These are phyloP conservation scores for Yamadazyma triangularis DNA, from an alignment of 1,139 yeast genomes.

Conservation along the genomic window DNA sequence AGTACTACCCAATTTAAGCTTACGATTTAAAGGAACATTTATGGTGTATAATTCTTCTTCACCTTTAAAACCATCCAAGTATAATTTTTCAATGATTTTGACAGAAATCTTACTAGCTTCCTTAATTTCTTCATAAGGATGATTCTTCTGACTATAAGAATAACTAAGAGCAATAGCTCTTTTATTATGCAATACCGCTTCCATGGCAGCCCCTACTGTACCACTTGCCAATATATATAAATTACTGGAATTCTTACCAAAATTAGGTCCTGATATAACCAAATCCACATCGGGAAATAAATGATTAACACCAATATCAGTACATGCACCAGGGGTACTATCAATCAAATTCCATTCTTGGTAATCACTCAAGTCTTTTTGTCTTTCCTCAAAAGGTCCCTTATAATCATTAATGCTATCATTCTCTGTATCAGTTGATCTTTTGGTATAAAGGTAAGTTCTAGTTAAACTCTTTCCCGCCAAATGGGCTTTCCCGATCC, in stretches of 20 bases:
- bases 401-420: conserved; percentile 42
- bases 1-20: conserved; percentile 47
- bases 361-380: conserved; percentile 29
- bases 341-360: conserved; percentile 85
- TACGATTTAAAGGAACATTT: conserved; percentile 68
- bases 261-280: conserved; percentile 92
- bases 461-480: conserved; percentile 77
- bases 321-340: conserved; percentile 95
- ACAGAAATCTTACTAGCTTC: conserved; percentile 71
- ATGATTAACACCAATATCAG: conserved; percentile 85
- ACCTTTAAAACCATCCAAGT: conserved; percentile 32
- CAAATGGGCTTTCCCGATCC: conserved; percentile 97
- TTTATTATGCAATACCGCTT: conserved; percentile 76
- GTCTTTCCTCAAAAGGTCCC: conserved; percentile 63
- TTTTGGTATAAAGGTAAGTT: conserved; percentile 56
- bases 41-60: conserved; percentile 72
- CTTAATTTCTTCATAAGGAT: conserved; percentile 48
- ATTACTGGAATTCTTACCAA: conserved; percentile 90
- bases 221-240: conserved; percentile 88
- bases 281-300: conserved; percentile 58
- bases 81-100: conserved; percentile 54
- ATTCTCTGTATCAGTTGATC: conserved; percentile 24
- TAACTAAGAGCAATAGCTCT: conserved; percentile 78
- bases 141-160: conserved; percentile 60
- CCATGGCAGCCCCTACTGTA: conserved; percentile 98